These are phyloP conservation scores for Fusarium armeniacum DNA, from an alignment of 2,329 filamentous ascomycete genomes.

Conservation along the genomic window DNA sequence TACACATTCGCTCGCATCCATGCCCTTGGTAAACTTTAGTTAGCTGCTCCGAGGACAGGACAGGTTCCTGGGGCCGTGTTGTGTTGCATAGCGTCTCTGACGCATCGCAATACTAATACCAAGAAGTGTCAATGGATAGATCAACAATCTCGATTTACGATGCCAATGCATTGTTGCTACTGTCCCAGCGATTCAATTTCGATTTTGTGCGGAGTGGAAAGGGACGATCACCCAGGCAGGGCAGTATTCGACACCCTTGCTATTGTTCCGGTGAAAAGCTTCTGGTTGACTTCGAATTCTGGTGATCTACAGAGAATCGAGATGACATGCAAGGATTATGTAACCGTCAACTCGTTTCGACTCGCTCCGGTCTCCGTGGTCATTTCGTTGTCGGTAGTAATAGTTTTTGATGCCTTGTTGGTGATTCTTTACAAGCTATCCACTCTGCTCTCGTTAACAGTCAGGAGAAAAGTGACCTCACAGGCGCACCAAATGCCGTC, in stretches of 20 bases:
- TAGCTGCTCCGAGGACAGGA: constrained; percentile 10
- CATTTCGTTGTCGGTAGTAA: constrained; percentile 31
- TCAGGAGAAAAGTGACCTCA: constrained; percentile 16
- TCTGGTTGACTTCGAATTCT: constrained; percentile 37
- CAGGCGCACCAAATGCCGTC: constrained; percentile 9
- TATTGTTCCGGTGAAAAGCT: constrained; percentile 29
- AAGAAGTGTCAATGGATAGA: constrained; percentile 7
- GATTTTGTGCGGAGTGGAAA: constrained; percentile 32
- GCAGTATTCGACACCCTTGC: constrained; percentile 34
- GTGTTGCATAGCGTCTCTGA: constrained; percentile 32
- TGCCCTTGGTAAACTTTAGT: constrained; percentile 16
- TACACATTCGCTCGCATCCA: constrained; percentile 11
- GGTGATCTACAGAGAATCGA: constrained; percentile 43
- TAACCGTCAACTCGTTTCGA: constrained; percentile 38
- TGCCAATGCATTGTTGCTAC: background rate
- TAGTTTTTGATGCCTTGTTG: constrained; percentile 24
- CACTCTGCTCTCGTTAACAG: constrained; percentile 21
- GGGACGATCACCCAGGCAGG: constrained; percentile 30
- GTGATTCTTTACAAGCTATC: constrained; percentile 31
- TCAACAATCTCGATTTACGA: constrained; percentile 38
- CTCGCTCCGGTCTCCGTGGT: constrained; percentile 39
- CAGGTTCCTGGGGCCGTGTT: constrained; percentile 19
- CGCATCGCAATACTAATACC: constrained; percentile 26
- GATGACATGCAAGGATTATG: constrained; percentile 43
- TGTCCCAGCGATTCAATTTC: constrained; percentile 31